Conservation (phyloP, 208 protist species). For the Leishmania gerbilli region DNA sequence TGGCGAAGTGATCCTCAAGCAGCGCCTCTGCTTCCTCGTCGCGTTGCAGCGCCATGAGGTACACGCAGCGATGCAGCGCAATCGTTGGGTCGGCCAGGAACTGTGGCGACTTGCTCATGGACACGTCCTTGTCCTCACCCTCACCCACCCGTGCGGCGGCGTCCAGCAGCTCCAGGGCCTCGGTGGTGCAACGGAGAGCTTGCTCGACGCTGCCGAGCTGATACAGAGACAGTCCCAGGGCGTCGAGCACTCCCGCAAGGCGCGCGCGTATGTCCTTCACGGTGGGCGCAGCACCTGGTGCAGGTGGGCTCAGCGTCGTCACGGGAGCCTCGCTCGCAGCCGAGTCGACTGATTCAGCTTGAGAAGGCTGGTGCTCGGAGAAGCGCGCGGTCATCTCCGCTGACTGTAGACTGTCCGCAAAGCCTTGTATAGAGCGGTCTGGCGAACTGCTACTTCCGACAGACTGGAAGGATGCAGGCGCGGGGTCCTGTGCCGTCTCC, state of each 20-base stretch:
- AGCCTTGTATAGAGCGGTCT: not conserved
- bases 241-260: conserved; percentile 78
- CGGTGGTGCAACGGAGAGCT: conserved; percentile 76
- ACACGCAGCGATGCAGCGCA: conserved; percentile 74
- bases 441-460: not conserved
- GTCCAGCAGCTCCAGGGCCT: conserved; percentile 59
- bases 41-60: conserved; percentile 76
- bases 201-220: conserved; percentile 66
- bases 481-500: not conserved
- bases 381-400: not conserved
- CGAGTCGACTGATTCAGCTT: no score
- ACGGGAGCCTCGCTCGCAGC: not conserved
- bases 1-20: conserved; percentile 55
- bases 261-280: conserved; percentile 49
- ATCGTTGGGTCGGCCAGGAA: conserved; percentile 45
- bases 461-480: not conserved
- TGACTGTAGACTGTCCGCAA: not conserved
- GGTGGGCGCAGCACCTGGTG: conserved; percentile 12
- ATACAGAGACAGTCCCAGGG: conserved; percentile 74
- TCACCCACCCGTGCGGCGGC: not conserved
- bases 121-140: not conserved
- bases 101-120: not conserved
- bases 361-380: not conserved
- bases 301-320: not conserved
- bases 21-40: conserved; percentile 81